phyloP scores from a whole-genome alignment of 768 basidiomycete species.

The Boletus sensibilis region DNA sequence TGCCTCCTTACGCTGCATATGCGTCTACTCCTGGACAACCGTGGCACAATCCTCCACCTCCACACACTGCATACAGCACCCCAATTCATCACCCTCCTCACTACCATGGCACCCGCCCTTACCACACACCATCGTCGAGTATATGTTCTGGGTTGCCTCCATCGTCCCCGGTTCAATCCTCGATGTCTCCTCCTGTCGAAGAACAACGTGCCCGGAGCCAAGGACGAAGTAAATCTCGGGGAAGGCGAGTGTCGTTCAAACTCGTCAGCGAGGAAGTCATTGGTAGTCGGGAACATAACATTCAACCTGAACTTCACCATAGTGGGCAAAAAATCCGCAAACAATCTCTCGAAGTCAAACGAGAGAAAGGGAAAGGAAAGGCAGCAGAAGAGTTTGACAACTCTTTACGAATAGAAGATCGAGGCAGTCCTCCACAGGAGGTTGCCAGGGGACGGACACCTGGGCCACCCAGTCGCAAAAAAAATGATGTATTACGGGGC shows the following conservation, averaged over 20 bases:
- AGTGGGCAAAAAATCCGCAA: conserved; percentile 6
- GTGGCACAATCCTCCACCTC: conserved; percentile 16
- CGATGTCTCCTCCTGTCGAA: conserved; percentile 37
- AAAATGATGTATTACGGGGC: conserved; percentile 15
- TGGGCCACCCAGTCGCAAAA: conserved; percentile 22
- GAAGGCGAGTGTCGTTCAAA: conserved; percentile 57
- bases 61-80: conserved; percentile 6
- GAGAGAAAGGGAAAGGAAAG: conserved; percentile 19
- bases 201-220: conserved; percentile 38
- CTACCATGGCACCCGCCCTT: conserved; percentile 17
- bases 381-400: neutral
- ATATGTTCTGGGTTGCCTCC: conserved; percentile 51
- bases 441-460: conserved; percentile 27
- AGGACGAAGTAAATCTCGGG: conserved; percentile 51
- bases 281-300: conserved; percentile 3
- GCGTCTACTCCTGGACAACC: conserved; percentile 20
- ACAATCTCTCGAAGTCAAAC: conserved; percentile 9
- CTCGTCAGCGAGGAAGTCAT: conserved; percentile 32
- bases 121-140: conserved; percentile 37
- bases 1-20: conserved; percentile 26
- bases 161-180: conserved; percentile 45
- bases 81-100: conserved; percentile 16
- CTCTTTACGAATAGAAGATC: conserved; percentile 14
- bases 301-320: conserved; percentile 4
- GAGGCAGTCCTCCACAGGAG: conserved; percentile 9